Base-by-base conservation (phyloP, 805 yeast genomes). In the Naumovozyma castellii region DNA sequence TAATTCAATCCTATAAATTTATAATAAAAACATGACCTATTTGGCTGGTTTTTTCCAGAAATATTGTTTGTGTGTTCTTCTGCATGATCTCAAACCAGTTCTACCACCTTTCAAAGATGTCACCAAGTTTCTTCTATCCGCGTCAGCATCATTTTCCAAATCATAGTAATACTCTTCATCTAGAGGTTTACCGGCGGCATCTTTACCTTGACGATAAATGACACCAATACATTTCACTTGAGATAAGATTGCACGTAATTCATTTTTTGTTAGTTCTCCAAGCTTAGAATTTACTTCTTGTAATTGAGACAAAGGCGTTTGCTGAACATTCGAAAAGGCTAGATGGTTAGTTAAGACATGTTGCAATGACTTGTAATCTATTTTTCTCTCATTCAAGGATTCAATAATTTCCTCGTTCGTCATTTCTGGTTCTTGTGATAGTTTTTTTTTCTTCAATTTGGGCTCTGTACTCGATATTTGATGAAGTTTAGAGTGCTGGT, bases 91-190 rank as follows among this genome's bases (percentile, higher is more conserved):
- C 49, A 90, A 68, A 1, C 90, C 85, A 3, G 82, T 75, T 52
- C 76, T 73, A 1, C 74, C 73, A 9, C 97, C 97, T 56, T 85
- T 83, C 40, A 86, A 66, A 34, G 84, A 79, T 37, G 76, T 73
- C 4, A 88, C 94, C 47, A 87, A 64, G 36, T 62, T 61, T 32
- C 76, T 78, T 56, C 98, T 78, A 36, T 77, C 77, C 19, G 56
- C 53, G 54, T 90, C 95, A 30, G 63, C 57, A 61, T 92, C 98
- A 35, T 78, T 72, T 49, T 87, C 97, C 3, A 87, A 78, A 42
- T 80, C 77, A 56, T 92, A 92, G 61, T 87, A 92, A 56, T 85
- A 92, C 58, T 92, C 97, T 58, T 86, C 94, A 48, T 90, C 97
- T 45, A 92, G 68, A 3, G 84, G 84, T 59, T 87, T 86, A 9